Conservation (phyloP, 192 early-diverging fungal species). For the Obelidium mucronatum region DNA sequence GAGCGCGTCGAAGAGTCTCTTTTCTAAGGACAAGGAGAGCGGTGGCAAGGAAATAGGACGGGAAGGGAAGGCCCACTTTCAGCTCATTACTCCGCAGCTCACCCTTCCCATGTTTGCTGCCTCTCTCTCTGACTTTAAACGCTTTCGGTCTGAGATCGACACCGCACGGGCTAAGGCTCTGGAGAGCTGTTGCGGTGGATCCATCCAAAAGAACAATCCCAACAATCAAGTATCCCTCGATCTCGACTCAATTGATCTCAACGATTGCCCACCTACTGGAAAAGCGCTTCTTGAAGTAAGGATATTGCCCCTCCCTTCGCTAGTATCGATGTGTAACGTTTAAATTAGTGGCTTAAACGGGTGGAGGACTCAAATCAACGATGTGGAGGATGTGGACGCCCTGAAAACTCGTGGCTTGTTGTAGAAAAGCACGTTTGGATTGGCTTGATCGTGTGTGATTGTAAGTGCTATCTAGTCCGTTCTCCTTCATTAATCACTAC, state of each 20-base stretch:
- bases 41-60: not conserved
- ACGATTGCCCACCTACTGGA: not conserved
- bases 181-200: too few species aligned
- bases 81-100: conserved; percentile 6
- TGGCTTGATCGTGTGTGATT: conserved; percentile 30
- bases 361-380: conserved; percentile 15
- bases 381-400: conserved; percentile 26
- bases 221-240: not conserved
- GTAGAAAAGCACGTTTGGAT: conserved; percentile 1
- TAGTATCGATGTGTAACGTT: too few species aligned
- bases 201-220: not conserved
- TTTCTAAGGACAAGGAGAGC: not conserved
- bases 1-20: not conserved
- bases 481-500: not conserved
- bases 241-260: not conserved
- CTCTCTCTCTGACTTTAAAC: not conserved
- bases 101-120: conserved; percentile 13
- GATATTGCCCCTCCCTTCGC: too few species aligned
- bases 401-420: conserved; percentile 15
- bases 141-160: not conserved
- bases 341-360: not conserved
- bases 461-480: not conserved
- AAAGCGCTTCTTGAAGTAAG: conserved; percentile 4
- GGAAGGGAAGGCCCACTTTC: not conserved
- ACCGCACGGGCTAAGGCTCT: not conserved